These are phyloP conservation scores for Leptoxyphium fumago DNA, from an alignment of 2,329 filamentous ascomycete genomes.

Conservation along the genomic window DNA sequence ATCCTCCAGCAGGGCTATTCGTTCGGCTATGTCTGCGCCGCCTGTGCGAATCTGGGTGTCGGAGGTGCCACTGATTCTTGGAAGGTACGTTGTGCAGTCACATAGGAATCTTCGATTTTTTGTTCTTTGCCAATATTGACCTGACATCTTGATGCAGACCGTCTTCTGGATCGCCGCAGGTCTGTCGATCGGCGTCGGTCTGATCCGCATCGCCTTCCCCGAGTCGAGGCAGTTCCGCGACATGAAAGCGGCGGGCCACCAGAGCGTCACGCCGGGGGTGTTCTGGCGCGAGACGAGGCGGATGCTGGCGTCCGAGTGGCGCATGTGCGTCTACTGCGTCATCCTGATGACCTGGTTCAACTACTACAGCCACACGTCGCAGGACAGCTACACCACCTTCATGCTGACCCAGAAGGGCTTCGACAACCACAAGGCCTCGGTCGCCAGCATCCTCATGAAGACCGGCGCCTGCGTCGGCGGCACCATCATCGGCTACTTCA, in stretches of 20 bases:
- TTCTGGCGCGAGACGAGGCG: constrained; percentile 57
- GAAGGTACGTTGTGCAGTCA: constrained; percentile 38
- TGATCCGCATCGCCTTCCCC: constrained; percentile 53
- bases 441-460: constrained; percentile 73
- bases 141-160: neutral
- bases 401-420: constrained; percentile 61
- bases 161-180: constrained; percentile 61
- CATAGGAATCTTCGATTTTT: too few relatives aligned
- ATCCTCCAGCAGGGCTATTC: constrained; percentile 73
- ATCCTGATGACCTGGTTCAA: constrained; percentile 58
- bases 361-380: constrained; percentile 59
- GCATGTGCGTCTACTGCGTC: constrained; percentile 61
- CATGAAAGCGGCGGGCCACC: constrained; percentile 46
- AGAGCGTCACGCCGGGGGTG: constrained; percentile 26
- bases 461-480: constrained; percentile 61
- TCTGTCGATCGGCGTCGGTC: constrained; percentile 52
- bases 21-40: constrained; percentile 65
- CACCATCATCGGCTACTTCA: constrained; percentile 57
- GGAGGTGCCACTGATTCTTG: constrained; percentile 48
- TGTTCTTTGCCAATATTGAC: neutral
- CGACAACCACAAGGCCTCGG: constrained; percentile 45
- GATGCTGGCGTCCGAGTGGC: constrained; percentile 59
- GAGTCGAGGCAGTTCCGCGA: constrained; percentile 64
- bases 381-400: constrained; percentile 72
- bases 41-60: constrained; percentile 59